Evolutionary conservation across 2,329 filamentous ascomycete genomes (phyloP), one percentile per base, ranked within the genome.

Genomic region (Aspergillus neotritici): DNA sequence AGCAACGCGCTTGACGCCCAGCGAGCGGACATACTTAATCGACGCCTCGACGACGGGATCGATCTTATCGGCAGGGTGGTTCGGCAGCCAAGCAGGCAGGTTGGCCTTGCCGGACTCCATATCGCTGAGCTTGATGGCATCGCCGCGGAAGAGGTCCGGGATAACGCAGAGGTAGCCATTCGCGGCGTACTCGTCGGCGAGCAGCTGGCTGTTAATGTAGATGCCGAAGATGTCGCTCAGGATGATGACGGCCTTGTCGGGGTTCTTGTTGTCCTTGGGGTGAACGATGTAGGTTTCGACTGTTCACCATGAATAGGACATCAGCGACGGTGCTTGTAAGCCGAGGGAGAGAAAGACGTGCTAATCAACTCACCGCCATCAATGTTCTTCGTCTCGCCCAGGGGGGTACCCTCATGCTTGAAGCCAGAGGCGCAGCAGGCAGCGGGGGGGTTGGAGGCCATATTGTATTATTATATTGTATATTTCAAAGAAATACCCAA

Each of bases 171-270:
- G 71, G 69, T 87, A 88, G 54, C 83, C 86, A 61, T 84, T 84
- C 51, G 79, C 78, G 44, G 86, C 86, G 62, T 77, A 85, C 57
- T 86, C 79, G 70, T 90, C 86, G 47, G 85, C 85, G 55, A 88
- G 77, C 49, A 85, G 70, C 65, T 83, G 66, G 58, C 71, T 68
- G 65, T 84, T 82, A 63, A 66, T 64, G 61, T 75, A 78, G 52
- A 79, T 71, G 51, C 80, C 80, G 48, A 80, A 74, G 49, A 81
- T 71, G 53, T 83, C 80, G 47, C 74, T 71, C 41, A 80, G 57
- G 52, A 80, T 70, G 37, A 83, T 47, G 52, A 83, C 67, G 40
- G 77, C 78, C 43, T 74, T 74, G 25, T 76, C 69, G 15, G 74
- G 53, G 40, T 46, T 76, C 55, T 67, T 66, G 55, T 73, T 74